These are phyloP conservation scores for Neurospora sp. DNA, from an alignment of 495 filamentous ascomycete genomes.

Conservation along the genomic window DNA sequence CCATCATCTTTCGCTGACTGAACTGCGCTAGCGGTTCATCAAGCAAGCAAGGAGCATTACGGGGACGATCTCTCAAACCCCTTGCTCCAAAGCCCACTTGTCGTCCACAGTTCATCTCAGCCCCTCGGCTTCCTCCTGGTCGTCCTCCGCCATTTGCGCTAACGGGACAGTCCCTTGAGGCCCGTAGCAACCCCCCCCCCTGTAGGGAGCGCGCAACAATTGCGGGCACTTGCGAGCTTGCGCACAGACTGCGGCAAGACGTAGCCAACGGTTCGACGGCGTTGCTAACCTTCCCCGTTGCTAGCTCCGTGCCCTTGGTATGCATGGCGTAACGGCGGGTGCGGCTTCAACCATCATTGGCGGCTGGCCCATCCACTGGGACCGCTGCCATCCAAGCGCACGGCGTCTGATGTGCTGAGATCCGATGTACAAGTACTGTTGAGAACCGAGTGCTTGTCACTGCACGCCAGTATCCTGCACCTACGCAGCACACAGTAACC, in stretches of 20 bases:
- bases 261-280: background rate
- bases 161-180: background rate
- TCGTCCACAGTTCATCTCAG: background rate
- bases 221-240: background rate
- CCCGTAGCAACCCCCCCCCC: background rate
- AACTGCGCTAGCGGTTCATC: background rate
- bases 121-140: background rate
- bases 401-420: background rate
- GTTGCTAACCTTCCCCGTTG: background rate
- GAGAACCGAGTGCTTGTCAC: background rate
- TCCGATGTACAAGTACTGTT: background rate
- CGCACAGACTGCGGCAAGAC: background rate
- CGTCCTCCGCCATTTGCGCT: background rate
- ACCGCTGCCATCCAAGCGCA: background rate
- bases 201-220: slow-evolving; percentile 6
- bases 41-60: background rate
- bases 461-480: background rate
- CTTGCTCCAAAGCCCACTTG: background rate
- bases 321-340: slow-evolving; percentile 8
- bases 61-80: background rate
- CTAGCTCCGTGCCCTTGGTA: background rate
- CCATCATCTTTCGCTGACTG: background rate
- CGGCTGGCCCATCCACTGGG: background rate
- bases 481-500: slow-evolving; percentile 13
- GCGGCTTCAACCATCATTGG: slow-evolving; percentile 1